A percentile compares a stretch with the other conserved stretches of the same genome.
Evolutionary conservation across 2,329 filamentous ascomycete species (phyloP).

Genomic region (Ophiostoma pallidulum): DNA sequence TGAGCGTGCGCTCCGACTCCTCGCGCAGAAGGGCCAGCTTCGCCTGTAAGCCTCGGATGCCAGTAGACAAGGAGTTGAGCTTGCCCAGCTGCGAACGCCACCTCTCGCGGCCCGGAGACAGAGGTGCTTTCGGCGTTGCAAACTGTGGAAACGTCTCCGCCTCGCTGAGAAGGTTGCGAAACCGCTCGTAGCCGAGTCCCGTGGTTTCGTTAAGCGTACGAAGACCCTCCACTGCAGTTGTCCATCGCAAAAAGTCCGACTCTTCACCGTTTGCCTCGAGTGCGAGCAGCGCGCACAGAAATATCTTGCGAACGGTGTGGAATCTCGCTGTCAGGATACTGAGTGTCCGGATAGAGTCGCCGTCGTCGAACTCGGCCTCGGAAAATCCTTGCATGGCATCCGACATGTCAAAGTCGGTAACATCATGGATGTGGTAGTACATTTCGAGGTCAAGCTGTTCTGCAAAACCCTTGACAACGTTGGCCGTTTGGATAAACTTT

Average conservation of each 20-base stretch:
- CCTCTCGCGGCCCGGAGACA: slow-evolving; percentile 69
- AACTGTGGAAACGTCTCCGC: slow-evolving; percentile 58
- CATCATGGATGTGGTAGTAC: slow-evolving; percentile 84
- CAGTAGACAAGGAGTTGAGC: slow-evolving; percentile 77
- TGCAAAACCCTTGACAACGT: slow-evolving; percentile 60
- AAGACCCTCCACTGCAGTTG: slow-evolving; percentile 66
- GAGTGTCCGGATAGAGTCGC: slow-evolving; percentile 67
- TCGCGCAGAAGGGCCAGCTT: slow-evolving; percentile 89
- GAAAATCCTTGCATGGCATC: slow-evolving; percentile 56
- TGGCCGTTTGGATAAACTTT: slow-evolving; percentile 61
- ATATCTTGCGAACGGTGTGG: slow-evolving; percentile 70
- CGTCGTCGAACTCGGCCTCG: slow-evolving; percentile 63
- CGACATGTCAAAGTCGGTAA: slow-evolving; percentile 61
- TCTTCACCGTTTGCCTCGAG: slow-evolving; percentile 73
- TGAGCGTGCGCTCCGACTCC: slow-evolving; percentile 71
- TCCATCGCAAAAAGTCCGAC: slow-evolving; percentile 70
- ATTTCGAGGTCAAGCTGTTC: slow-evolving; percentile 78
- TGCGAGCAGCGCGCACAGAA: slow-evolving; percentile 81
- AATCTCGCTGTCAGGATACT: slow-evolving; percentile 76
- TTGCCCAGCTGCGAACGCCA: slow-evolving; percentile 82
- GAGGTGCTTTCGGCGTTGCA: slow-evolving; percentile 47
- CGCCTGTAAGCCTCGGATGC: slow-evolving; percentile 83
- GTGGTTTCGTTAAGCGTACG: slow-evolving; percentile 54
- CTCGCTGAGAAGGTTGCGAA: slow-evolving; percentile 63
- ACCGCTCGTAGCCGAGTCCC: slow-evolving; percentile 50